Conservation (phyloP, 108 stramenopile genomes). For the Nitzschia putrida region DNA sequence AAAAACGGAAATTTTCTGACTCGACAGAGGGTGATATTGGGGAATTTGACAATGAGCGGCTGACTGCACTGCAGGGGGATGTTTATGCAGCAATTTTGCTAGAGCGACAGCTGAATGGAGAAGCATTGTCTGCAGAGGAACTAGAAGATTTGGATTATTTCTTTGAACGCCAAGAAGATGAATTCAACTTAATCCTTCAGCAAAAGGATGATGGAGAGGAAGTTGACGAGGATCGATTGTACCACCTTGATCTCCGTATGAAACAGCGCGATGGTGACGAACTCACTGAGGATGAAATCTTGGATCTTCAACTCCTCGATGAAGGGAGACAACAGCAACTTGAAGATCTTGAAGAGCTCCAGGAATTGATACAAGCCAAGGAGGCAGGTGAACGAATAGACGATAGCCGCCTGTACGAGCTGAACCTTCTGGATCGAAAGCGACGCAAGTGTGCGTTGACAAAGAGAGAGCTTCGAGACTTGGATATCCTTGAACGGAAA, state of each 20-base stretch:
- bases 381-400: slow-evolving; percentile 19
- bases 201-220: slow-evolving; percentile 11
- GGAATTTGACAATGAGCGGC: background rate
- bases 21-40: background rate
- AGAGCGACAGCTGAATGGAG: slow-evolving; percentile 5
- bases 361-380: slow-evolving; percentile 5
- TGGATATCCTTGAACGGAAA: slow-evolving; percentile 18
- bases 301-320: slow-evolving; percentile 11
- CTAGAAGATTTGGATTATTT: slow-evolving; percentile 11
- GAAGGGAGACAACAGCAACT: slow-evolving; percentile 5
- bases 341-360: slow-evolving; percentile 2
- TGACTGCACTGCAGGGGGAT: slow-evolving; percentile 5
- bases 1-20: slow-evolving; percentile 1
- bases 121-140: slow-evolving; percentile 1
- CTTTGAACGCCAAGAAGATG: slow-evolving; percentile 1
- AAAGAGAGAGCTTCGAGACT: slow-evolving; percentile 4
- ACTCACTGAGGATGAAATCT: slow-evolving; percentile 8
- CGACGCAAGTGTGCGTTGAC: slow-evolving; percentile 8
- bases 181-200: background rate
- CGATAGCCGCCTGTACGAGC: slow-evolving; percentile 10
- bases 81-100: slow-evolving; percentile 4
- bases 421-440: slow-evolving; percentile 18
- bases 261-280: background rate
- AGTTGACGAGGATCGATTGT: slow-evolving; percentile 26
- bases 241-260: slow-evolving; percentile 19